Base-by-base conservation (phyloP, 2,329 filamentous ascomycete species). In the Colletotrichum sp. region DNA sequence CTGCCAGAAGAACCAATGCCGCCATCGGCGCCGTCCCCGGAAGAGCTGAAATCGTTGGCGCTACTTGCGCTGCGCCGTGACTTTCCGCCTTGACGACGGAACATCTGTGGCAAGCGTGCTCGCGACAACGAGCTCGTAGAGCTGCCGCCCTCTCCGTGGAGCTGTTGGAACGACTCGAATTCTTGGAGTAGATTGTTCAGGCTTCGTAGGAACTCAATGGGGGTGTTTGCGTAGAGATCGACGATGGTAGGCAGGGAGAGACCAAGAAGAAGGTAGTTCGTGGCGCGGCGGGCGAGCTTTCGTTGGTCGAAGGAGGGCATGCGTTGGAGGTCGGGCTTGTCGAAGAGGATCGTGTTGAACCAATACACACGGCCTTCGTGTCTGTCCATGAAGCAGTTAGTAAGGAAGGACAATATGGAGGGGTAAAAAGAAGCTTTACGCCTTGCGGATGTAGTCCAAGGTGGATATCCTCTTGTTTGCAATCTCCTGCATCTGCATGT, bases 311-410 rank as follows among this genome's bases (percentile, higher is more conserved):
- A 96, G 82, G 95, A 98, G 62, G 96, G 93, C 88, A 98, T 93
- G 82, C 93, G 93, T 68, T 91, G 88, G 39, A 99, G 90, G 84
- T 98, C 95, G 34, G 91, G 85, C 81, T 95, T 94, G 79, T 96
- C 95, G 85, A 98, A 98, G 82, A 98, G 94, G 77, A 98, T 92
- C 0, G 97, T 98, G 86, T 98, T 98, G 89, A 99, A 98, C 96
- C 97, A 99, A 88, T 98, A 99, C 57, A 98, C 93, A 75, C 95
- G 93, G 77, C 96, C 96, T 86, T 98, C 96, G 83, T 99, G 96
- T 32, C 95, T 98, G 83, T 68, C 70, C 8, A 27, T 61, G 19
- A 8, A 4, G 29, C 25, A n/a, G 65, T 78, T n/a, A 78, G 77
- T 22, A 29, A 9, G 39, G 8, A n/a, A 52, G 27, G 30, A 19